phyloP scores from a whole-genome alignment of 2,329 filamentous ascomycete species.

The Sporothrix phasma region DNA sequence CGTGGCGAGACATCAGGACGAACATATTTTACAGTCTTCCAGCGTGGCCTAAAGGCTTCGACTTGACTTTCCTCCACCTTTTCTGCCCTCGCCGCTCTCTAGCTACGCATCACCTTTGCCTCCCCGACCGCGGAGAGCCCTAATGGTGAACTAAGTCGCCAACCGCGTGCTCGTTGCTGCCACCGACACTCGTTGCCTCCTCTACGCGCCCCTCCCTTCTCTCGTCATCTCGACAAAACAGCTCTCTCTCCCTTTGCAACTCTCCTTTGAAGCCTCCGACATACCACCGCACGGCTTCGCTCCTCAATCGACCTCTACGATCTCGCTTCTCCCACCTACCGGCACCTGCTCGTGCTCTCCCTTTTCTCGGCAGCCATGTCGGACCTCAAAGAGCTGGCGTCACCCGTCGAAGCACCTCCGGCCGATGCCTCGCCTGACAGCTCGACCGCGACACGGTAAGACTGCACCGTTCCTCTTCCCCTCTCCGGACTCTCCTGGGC shows the following conservation, averaged over 20 bases:
- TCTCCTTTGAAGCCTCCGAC: neutral
- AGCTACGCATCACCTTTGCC: neutral
- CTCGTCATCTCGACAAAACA: neutral
- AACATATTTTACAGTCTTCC: neutral
- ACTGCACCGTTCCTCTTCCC: neutral
- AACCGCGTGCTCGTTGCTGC: neutral
- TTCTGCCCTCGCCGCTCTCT: neutral
- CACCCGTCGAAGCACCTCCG: constrained; percentile 6
- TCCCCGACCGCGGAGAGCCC: neutral
- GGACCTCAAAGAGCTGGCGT: constrained; percentile 10
- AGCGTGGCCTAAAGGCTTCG: constrained; percentile 7
- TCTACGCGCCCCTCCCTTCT: neutral
- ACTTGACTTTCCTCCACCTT: neutral
- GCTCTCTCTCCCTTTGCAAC: neutral
- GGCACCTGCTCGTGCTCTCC: neutral
- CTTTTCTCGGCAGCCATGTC: constrained; percentile 11
- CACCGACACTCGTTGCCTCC: neutral
- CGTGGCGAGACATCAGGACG: neutral
- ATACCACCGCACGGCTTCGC: neutral
- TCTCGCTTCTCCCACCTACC: neutral
- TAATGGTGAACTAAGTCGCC: constrained; percentile 1
- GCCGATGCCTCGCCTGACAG: constrained; percentile 5
- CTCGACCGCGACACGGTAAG: constrained; percentile 18
- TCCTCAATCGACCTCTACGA: neutral
- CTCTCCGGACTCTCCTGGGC: neutral